Conservation (phyloP, 345 rosid genomes). For the Tarenaya hassleriana region DNA sequence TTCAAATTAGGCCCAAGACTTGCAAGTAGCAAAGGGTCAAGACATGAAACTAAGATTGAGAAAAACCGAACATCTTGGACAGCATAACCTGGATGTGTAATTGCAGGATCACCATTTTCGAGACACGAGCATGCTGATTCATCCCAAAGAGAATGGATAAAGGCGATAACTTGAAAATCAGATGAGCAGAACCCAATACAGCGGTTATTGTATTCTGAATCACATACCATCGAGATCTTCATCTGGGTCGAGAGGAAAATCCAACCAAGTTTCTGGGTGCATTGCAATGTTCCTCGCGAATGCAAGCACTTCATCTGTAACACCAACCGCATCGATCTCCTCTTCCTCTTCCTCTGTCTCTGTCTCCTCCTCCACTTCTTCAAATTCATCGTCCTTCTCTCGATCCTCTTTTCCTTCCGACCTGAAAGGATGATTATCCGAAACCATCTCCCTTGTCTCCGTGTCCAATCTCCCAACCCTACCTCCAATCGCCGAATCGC, state of each 20-base stretch:
- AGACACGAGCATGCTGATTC: too few species aligned
- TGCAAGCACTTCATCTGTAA: slow-evolving; percentile 71
- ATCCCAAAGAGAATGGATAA: too few species aligned
- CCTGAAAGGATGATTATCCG: slow-evolving; percentile 30
- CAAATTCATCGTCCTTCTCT: slow-evolving; percentile 45
- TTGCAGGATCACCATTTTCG: too few species aligned
- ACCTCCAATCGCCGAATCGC: slow-evolving; percentile 67
- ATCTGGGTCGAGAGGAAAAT: slow-evolving; percentile 66
- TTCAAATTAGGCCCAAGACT: too few species aligned
- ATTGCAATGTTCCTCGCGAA: slow-evolving; percentile 76
- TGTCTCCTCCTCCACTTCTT: too few species aligned
- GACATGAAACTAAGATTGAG: too few species aligned
- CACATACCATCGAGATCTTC: slow-evolving; percentile 62
- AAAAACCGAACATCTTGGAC: too few species aligned
- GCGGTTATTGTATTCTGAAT: too few species aligned
- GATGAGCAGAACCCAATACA: too few species aligned
- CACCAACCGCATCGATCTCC: slow-evolving; percentile 52
- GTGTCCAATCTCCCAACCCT: slow-evolving; percentile 61
- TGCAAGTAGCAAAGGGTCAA: too few species aligned
- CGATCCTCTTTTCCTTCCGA: slow-evolving; percentile 32
- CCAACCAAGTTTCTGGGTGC: slow-evolving; percentile 97
- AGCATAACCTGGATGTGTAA: too few species aligned
- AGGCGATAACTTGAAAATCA: too few species aligned
- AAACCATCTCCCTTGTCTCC: slow-evolving; percentile 39
- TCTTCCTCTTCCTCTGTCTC: slow-evolving; percentile 31